Evolutionary conservation across 129 eudicot species (phyloP).

Genomic region (Lactuca saligna): DNA sequence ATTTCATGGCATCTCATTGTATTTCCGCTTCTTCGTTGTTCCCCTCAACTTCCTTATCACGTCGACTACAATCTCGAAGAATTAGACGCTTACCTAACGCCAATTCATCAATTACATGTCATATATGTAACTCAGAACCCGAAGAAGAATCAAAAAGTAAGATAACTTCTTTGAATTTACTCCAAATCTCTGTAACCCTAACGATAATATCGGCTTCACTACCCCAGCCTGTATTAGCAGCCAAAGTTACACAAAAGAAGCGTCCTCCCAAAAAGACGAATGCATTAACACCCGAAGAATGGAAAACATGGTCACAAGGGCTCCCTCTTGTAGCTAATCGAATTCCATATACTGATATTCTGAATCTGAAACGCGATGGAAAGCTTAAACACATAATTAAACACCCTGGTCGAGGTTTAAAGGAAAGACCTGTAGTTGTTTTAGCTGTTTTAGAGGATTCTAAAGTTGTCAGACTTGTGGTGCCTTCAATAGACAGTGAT

Average conservation of each 20-base stretch:
- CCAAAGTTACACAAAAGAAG: conserved; percentile 58
- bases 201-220: conserved; percentile 70
- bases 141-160: conserved; percentile 40
- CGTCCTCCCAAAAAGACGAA: conserved; percentile 46
- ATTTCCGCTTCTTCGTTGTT: conserved; percentile 42
- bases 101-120: conserved; percentile 34
- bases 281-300: conserved; percentile 58
- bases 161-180: conserved; percentile 26
- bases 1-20: conserved; percentile 54
- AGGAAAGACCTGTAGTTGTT: conserved; percentile 56
- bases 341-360: conserved; percentile 60
- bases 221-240: conserved; percentile 56
- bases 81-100: conserved; percentile 13
- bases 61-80: conserved; percentile 27
- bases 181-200: conserved; percentile 62
- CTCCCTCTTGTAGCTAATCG: conserved; percentile 63
- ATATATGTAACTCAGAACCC: conserved; percentile 19
- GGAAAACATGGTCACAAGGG: conserved; percentile 63
- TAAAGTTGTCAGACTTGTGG: conserved; percentile 76
- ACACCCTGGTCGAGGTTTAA: conserved; percentile 48
- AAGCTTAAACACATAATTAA: conserved; percentile 67
- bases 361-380: conserved; percentile 57
- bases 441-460: conserved; percentile 80
- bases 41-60: conserved; percentile 33
- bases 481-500: conserved; percentile 64